Conservation (phyloP, 2,329 filamentous ascomycete species). For the Colletotrichum truncatum region DNA sequence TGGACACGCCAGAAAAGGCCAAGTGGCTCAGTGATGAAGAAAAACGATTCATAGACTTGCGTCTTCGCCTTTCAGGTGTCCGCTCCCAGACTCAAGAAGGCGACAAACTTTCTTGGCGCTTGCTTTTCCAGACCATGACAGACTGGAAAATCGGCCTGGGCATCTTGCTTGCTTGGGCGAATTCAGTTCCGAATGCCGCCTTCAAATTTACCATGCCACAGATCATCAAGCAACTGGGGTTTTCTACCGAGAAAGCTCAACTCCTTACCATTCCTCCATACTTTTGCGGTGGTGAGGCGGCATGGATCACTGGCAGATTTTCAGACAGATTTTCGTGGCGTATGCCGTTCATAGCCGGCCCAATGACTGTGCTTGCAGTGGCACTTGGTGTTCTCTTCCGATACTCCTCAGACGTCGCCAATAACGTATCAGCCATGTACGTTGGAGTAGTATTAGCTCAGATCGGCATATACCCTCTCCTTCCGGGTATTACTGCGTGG, state of each 20-base stretch:
- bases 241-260: conserved; percentile 39
- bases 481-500: conserved; percentile 38
- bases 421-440: conserved; percentile 42
- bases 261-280: conserved; percentile 47
- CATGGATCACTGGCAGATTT: conserved; percentile 38
- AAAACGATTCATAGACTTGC: conserved; percentile 39
- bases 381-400: conserved; percentile 44
- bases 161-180: conserved; percentile 49
- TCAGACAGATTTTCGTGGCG: conserved; percentile 47
- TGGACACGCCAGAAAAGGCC: conserved; percentile 41
- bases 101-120: conserved; percentile 39
- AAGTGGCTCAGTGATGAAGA: conserved; percentile 48
- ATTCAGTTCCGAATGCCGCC: conserved; percentile 45
- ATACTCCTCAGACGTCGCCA: conserved; percentile 42
- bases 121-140: conserved; percentile 42
- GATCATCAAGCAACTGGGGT: conserved; percentile 51
- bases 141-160: conserved; percentile 55
- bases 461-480: conserved; percentile 41
- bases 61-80: background rate
- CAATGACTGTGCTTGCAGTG: conserved; percentile 39
- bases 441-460: background rate
- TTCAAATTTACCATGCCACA: conserved; percentile 42
- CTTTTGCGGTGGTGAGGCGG: conserved; percentile 39
- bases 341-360: conserved; percentile 47
- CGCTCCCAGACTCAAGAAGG: conserved; percentile 20